Percentiles rank a stretch among this genome's conserved stretches.
Conservation (phyloP, 306 rosid species). For the Acacia confusa region DNA sequence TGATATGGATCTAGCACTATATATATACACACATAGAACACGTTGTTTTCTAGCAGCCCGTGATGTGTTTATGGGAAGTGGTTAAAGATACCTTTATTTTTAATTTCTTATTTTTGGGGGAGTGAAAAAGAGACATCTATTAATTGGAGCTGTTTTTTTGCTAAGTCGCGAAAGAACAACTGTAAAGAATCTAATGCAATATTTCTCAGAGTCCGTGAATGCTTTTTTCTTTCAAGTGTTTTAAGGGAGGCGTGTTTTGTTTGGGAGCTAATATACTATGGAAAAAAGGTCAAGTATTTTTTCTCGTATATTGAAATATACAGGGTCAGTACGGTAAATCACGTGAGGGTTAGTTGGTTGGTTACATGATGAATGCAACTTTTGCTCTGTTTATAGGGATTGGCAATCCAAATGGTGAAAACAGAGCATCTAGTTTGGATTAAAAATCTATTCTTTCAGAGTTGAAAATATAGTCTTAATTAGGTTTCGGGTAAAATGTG, state of each 20-base stretch:
- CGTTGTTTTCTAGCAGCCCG: slow-evolving; percentile 62
- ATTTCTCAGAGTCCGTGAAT: slow-evolving; percentile 37
- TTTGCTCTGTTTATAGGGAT: slow-evolving; percentile 11
- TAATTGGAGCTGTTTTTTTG: slow-evolving; percentile 37
- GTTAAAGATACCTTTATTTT: not conserved
- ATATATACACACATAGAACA: not conserved
- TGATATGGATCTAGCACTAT: not conserved
- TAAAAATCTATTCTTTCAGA: not conserved
- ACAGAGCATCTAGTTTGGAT: not conserved
- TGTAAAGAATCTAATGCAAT: slow-evolving; percentile 18
- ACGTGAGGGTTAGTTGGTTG: slow-evolving; percentile 21
- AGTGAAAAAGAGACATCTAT: slow-evolving; percentile 14
- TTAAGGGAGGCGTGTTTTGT: not conserved
- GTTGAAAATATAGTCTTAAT: not conserved
- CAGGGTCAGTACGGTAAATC: slow-evolving; percentile 27
- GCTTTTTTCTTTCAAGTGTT: not conserved
- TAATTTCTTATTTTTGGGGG: not conserved
- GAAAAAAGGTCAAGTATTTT: not conserved
- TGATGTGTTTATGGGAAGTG: slow-evolving; percentile 45
- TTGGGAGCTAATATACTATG: not conserved
- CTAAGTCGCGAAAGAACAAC: slow-evolving; percentile 24
- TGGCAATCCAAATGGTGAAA: slow-evolving; percentile 2
- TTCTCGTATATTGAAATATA: slow-evolving; percentile 3
- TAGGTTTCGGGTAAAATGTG: too few relatives aligned
- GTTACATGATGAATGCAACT: slow-evolving; percentile 12